Conservation (phyloP, 257 asterid genomes). For the Capsicum pubescens region DNA sequence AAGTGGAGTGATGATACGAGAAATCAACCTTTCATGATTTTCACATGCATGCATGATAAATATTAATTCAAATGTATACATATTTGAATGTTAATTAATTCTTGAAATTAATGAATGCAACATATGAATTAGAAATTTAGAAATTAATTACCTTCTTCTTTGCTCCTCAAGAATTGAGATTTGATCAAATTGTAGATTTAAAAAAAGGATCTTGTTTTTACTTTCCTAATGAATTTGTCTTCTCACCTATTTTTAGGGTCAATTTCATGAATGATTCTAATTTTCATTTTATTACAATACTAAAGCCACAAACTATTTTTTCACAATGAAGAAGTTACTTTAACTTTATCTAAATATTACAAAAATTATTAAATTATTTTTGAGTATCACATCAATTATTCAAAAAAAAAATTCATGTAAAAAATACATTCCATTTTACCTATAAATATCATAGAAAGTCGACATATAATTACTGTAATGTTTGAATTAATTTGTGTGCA, state of each 20-base stretch:
- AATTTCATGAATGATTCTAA: neutral
- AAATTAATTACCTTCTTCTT: neutral
- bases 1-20: too few species aligned
- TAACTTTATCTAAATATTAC: too few species aligned
- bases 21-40: neutral
- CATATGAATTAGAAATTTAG: neutral
- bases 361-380: too few species aligned
- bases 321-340: neutral
- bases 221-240: neutral
- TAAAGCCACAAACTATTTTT: neutral
- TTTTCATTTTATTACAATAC: neutral
- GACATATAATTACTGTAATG: too few species aligned
- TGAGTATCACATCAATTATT: too few species aligned
- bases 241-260: neutral
- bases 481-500: too few species aligned
- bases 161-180: neutral
- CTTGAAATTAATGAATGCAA: neutral
- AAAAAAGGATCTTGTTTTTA: neutral
- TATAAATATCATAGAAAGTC: too few species aligned
- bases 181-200: neutral
- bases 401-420: too few species aligned
- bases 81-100: conserved; percentile 8
- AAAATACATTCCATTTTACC: too few species aligned
- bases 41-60: neutral
- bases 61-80: neutral